Evolutionary conservation across 1,139 yeast genomes (phyloP).

Genomic region (Trichomonascaceae sp.): DNA sequence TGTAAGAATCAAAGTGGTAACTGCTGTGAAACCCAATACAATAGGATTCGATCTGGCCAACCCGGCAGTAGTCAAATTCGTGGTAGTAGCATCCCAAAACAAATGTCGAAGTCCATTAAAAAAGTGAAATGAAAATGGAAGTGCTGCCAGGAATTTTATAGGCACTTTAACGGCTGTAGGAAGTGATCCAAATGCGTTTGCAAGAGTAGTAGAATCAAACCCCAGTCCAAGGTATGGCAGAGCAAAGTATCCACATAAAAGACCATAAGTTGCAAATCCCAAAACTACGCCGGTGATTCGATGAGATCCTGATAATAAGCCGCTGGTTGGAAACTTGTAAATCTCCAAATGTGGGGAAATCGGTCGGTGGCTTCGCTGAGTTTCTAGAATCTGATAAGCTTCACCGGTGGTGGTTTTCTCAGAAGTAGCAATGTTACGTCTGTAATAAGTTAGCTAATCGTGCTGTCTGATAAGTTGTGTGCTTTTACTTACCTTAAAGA

Average conservation of each 20-base stretch:
- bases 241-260: constrained; percentile 70
- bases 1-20: constrained; percentile 49
- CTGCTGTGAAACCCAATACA: constrained; percentile 66
- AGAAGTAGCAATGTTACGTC: constrained; percentile 10
- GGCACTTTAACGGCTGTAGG: constrained; percentile 59
- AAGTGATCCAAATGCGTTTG: constrained; percentile 41
- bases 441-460: not conserved
- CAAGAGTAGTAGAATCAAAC: constrained; percentile 58
- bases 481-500: constrained; percentile 14
- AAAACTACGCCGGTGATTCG: constrained; percentile 83
- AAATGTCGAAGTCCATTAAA: constrained; percentile 88
- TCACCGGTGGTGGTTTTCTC: constrained; percentile 56
- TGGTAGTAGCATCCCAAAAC: constrained; percentile 76
- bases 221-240: constrained; percentile 54
- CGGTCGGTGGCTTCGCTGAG: constrained; percentile 87
- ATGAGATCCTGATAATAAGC: constrained; percentile 73
- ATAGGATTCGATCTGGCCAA: constrained; percentile 89
- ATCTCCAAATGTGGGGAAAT: constrained; percentile 84
- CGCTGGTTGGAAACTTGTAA: constrained; percentile 84
- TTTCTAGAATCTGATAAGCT: constrained; percentile 63
- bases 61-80: constrained; percentile 71
- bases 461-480: not conserved
- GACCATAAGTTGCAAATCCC: constrained; percentile 66
- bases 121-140: constrained; percentile 82
- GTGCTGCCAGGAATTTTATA: constrained; percentile 63